phyloP scores from a whole-genome alignment of 73 alveolate genomes.

The Blepharisma japonicum region DNA sequence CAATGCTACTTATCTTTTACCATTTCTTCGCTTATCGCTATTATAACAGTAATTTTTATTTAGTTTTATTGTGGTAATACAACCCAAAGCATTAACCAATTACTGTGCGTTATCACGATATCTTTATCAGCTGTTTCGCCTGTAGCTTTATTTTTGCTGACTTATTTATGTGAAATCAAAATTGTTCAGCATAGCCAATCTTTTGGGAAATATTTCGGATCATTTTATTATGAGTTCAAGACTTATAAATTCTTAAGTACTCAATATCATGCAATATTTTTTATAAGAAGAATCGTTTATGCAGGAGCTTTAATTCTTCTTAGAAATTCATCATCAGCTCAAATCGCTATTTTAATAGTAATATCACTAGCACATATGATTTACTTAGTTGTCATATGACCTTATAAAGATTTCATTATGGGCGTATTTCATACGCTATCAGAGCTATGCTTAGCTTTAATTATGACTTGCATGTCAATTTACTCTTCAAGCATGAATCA shows the following conservation, averaged over 20 bases:
- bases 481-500: no score
- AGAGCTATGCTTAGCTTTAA: no score
- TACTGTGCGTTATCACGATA: neutral
- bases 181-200: neutral
- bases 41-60: neutral
- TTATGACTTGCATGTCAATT: no score
- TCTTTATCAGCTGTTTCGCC: neutral
- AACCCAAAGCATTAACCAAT: neutral
- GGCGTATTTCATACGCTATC: no score
- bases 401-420: neutral
- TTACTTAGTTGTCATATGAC: neutral
- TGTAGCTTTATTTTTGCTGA: neutral
- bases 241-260: neutral
- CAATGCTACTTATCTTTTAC: neutral
- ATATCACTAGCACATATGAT: neutral
- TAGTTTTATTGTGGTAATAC: neutral
- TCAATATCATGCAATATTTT: neutral
- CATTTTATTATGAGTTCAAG: neutral
- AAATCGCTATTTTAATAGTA: neutral
- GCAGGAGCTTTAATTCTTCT: neutral
- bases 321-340: neutral
- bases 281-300: neutral
- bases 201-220: neutral
- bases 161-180: neutral
- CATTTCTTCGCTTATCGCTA: neutral